Conservation (phyloP, 2,329 filamentous ascomycete species). For the Clonostachys rhizophaga region DNA sequence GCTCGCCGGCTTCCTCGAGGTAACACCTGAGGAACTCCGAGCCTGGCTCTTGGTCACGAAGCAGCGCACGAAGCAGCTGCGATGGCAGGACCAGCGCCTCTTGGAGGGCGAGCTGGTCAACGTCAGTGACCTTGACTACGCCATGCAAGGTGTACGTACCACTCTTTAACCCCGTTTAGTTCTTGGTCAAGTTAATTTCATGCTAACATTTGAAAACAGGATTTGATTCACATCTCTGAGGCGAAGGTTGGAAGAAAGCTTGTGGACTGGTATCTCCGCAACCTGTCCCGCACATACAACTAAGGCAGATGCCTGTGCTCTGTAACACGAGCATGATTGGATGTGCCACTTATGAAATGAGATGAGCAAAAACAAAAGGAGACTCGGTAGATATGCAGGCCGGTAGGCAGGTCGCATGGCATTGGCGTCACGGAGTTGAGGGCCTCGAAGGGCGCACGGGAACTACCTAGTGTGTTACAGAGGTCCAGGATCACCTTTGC, state of each 20-base stretch:
- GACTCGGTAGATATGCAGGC: conserved; percentile 19
- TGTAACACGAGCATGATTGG: too few relatives aligned
- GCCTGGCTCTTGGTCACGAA: conserved; percentile 96
- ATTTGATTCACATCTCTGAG: conserved; percentile 97
- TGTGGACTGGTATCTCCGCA: conserved; percentile 98
- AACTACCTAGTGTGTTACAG: conserved; percentile 17
- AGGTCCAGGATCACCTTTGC: too few relatives aligned
- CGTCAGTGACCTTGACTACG: conserved; percentile 94
- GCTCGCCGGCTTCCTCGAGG: conserved; percentile 93
- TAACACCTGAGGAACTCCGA: conserved; percentile 92
- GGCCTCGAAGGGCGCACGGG: conserved; percentile 1
- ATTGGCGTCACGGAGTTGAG: conserved; percentile 37
- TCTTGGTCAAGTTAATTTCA: conserved; percentile 11
- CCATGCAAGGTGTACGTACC: conserved; percentile 78
- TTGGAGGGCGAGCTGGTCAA: conserved; percentile 91
- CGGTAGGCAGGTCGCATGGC: conserved; percentile 27
- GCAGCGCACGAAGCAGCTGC: conserved; percentile 93
- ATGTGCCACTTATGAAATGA: too few relatives aligned
- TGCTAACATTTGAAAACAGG: conserved; percentile 41
- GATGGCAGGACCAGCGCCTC: conserved; percentile 84
- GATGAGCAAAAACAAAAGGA: conserved; percentile 2
- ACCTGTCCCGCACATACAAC: conserved; percentile 90
- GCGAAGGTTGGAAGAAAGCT: conserved; percentile 96
- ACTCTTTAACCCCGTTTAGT: not conserved
- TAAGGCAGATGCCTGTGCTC: conserved; percentile 8